phyloP scores from a whole-genome alignment of 805 yeast genomes.

The Pichia occidentalis region DNA sequence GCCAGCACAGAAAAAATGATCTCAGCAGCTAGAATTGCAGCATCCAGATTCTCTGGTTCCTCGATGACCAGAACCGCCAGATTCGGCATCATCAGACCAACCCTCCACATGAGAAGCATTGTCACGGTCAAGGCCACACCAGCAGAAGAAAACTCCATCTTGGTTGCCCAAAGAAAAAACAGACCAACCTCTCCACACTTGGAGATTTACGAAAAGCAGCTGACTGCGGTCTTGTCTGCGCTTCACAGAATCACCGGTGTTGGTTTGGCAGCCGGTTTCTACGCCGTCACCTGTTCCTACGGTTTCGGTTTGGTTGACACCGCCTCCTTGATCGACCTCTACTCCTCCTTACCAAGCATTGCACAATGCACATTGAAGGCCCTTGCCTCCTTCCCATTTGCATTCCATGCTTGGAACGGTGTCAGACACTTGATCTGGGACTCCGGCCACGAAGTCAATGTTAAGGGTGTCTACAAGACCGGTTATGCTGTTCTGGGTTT shows the following conservation, averaged over 20 bases:
- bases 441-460: constrained; percentile 66
- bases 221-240: constrained; percentile 75
- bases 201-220: constrained; percentile 83
- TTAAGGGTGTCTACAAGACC: constrained; percentile 87
- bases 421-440: constrained; percentile 95
- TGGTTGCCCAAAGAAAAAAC: constrained; percentile 73
- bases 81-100: constrained; percentile 18
- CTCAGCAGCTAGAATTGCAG: no score
- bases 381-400: constrained; percentile 72
- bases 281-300: constrained; percentile 68
- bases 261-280: constrained; percentile 70
- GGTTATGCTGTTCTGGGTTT: constrained; percentile 79
- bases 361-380: constrained; percentile 63
- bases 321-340: constrained; percentile 43
- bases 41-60: constrained; percentile 17
- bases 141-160: constrained; percentile 59
- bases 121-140: constrained; percentile 47
- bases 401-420: constrained; percentile 82
- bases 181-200: constrained; percentile 92
- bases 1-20: no score
- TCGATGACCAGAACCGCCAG: constrained; percentile 15
- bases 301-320: constrained; percentile 63
- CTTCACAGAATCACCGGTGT: constrained; percentile 88
- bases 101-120: constrained; percentile 24
- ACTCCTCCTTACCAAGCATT: constrained; percentile 58